These are phyloP conservation scores for Lagenidium sp. DNA, from an alignment of 352 stramenopile genomes.

Conservation along the genomic window DNA sequence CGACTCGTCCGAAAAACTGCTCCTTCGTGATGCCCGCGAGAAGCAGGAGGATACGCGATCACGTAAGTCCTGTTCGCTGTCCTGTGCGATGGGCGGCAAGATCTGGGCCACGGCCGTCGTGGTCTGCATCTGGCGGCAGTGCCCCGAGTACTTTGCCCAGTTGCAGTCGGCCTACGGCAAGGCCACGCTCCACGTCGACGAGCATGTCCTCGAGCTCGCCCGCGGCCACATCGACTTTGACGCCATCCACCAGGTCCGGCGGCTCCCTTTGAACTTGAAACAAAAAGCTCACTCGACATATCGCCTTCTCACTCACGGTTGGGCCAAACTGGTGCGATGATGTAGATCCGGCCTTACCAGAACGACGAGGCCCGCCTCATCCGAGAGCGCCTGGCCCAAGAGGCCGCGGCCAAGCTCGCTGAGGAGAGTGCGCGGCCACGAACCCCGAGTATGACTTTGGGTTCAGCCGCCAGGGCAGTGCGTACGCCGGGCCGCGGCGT, in stretches of 20 bases:
- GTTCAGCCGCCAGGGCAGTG: constrained; percentile 18
- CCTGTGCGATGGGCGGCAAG: constrained; percentile 43
- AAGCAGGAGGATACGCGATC: constrained; percentile 12
- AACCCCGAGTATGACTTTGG: constrained; percentile 36
- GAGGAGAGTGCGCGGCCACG: constrained; percentile 22
- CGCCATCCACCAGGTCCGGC: constrained; percentile 21
- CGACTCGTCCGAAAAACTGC: constrained; percentile 63
- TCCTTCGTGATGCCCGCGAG: constrained; percentile 47
- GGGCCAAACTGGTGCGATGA: background rate
- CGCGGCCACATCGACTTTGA: constrained; percentile 30
- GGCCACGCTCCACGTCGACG: constrained; percentile 52
- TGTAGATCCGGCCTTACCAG: constrained; percentile 50
- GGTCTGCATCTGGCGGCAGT: constrained; percentile 43
- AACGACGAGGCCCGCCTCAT: constrained; percentile 34
- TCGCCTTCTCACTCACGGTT: too few relatives aligned
- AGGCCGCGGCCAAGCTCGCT: constrained; percentile 35
- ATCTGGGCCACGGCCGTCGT: constrained; percentile 54
- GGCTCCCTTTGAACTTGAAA: background rate
- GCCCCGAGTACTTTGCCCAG: constrained; percentile 45
- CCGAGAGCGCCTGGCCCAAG: constrained; percentile 27
- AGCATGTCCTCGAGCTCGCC: constrained; percentile 38
- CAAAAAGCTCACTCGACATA: too few relatives aligned
- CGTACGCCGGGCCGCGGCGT: constrained; percentile 31
- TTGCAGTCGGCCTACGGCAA: constrained; percentile 44
- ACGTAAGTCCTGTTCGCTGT: too few relatives aligned